Evolutionary conservation across 2,329 filamentous ascomycete species (phyloP).

Genomic region (Cordyceps cicadae): DNA sequence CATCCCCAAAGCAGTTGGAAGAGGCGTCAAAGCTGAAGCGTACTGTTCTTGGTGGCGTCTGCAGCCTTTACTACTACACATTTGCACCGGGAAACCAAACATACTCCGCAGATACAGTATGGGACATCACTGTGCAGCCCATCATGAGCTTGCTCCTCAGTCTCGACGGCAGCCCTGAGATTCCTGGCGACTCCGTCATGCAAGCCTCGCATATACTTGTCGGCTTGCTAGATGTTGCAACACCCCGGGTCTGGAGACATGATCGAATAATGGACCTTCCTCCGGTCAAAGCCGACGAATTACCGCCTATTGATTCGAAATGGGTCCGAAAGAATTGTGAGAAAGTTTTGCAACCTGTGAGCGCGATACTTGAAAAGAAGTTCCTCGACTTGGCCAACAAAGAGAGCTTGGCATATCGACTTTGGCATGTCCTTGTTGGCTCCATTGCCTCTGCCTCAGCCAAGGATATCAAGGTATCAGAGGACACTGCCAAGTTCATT

Average conservation of each 20-base stretch:
- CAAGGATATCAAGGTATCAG: slow-evolving; percentile 85
- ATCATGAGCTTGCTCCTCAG: slow-evolving; percentile 52
- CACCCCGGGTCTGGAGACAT: slow-evolving; percentile 61
- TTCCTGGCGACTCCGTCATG: slow-evolving; percentile 42
- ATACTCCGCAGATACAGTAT: slow-evolving; percentile 64
- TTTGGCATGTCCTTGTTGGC: slow-evolving; percentile 55
- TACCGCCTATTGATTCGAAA: slow-evolving; percentile 75
- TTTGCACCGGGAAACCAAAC: slow-evolving; percentile 62
- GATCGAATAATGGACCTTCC: slow-evolving; percentile 57
- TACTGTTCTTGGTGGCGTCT: slow-evolving; percentile 59
- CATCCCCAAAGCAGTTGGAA: slow-evolving; percentile 46
- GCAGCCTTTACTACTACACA: slow-evolving; percentile 74
- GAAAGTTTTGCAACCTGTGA: slow-evolving; percentile 55
- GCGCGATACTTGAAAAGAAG: slow-evolving; percentile 50
- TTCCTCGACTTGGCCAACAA: slow-evolving; percentile 55
- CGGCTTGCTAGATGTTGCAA: slow-evolving; percentile 56
- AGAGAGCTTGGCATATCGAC: slow-evolving; percentile 41
- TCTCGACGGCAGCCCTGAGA: slow-evolving; percentile 26
- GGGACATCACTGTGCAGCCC: slow-evolving; percentile 65
- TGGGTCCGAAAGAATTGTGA: slow-evolving; percentile 72
- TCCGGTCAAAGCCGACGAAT: slow-evolving; percentile 57
- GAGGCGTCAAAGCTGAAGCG: slow-evolving; percentile 41
- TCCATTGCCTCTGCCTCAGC: slow-evolving; percentile 59
- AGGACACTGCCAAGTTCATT: slow-evolving; percentile 73
- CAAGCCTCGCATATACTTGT: slow-evolving; percentile 62